Evolutionary conservation across 176 grass and related monocot genomes (phyloP), one percentile per base, ranked within the genome.

Genomic region (Secale cereale): DNA sequence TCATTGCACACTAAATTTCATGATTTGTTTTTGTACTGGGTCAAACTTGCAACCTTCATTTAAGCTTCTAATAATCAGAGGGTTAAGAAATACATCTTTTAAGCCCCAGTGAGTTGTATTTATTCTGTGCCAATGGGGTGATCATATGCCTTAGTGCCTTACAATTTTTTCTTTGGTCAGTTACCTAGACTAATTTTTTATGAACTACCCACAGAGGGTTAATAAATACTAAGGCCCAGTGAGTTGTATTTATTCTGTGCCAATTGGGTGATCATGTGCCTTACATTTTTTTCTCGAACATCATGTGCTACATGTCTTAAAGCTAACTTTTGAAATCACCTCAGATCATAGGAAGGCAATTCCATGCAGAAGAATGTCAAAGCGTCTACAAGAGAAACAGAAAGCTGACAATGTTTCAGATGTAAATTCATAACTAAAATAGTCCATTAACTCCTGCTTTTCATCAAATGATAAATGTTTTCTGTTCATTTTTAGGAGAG

Each of bases 351-450:
- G 15, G 59, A 64, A 82, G 57, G 14, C 33, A 28, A 54, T 80
- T 83, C 85, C 74, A 83, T 41, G 79, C 43, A 88, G 81, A 70
- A 81, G 90, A 74, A 86, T 76, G 74, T 94, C 88, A 75, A 78
- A 86, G 74, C 74, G 91, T 14, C 74, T 94, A 46, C 82, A 81
- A 67, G 81, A 94, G 67, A 94, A 84, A 86, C 30, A 3, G 45
- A 88, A 86, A 79, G 40, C 52, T 22, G 76, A 65, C 43, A 56
- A 74, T 36, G 62, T 84, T 80, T 84, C 76, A 57, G 41, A 87
- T 57, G 83, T 92, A 90, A 57, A 50, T 33, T 72, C 76, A 40
- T 12, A 30, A 74, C 67, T 22, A 52, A 66, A 76, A 50, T 74
- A 25, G 11, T 59, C 77, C 23, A 73, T 82, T 28, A 29, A 76